Conservation (phyloP, 805 yeast species). For the Candida maltosa region DNA sequence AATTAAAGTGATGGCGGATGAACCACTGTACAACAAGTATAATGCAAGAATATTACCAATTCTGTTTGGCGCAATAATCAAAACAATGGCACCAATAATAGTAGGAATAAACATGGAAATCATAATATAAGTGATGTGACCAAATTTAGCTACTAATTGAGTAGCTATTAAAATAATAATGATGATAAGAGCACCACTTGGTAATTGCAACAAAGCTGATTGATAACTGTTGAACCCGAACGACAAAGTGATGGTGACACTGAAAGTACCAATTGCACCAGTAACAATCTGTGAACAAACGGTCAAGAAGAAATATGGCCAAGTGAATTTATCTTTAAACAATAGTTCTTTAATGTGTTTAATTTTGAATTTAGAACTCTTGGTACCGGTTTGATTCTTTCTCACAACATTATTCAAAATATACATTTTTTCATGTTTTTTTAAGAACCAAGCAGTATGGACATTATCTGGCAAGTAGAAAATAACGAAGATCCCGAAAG, state of each 20-base stretch:
- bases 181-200: slow-evolving; percentile 51
- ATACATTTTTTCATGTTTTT: slow-evolving; percentile 36
- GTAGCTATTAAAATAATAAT: slow-evolving; percentile 29
- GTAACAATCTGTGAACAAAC: slow-evolving; percentile 46
- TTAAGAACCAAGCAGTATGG: slow-evolving; percentile 31
- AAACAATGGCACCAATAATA: slow-evolving; percentile 37
- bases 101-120: slow-evolving; percentile 31
- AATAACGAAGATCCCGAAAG: slow-evolving; percentile 44
- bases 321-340: slow-evolving; percentile 45
- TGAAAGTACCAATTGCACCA: slow-evolving; percentile 51
- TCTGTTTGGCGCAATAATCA: slow-evolving; percentile 33
- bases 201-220: slow-evolving; percentile 53
- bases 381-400: slow-evolving; percentile 50
- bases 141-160: slow-evolving; percentile 24
- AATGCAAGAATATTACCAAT: slow-evolving; percentile 49
- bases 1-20: slow-evolving; percentile 54
- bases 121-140: slow-evolving; percentile 22
- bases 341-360: slow-evolving; percentile 48
- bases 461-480: slow-evolving; percentile 51
- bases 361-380: slow-evolving; percentile 42
- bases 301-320: slow-evolving; percentile 47
- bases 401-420: slow-evolving; percentile 43
- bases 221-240: slow-evolving; percentile 46
- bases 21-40: slow-evolving; percentile 52
- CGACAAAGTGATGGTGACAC: slow-evolving; percentile 48